Base-by-base conservation (phyloP, 83 land plant species). In the Diphasiastrum complanatum region DNA sequence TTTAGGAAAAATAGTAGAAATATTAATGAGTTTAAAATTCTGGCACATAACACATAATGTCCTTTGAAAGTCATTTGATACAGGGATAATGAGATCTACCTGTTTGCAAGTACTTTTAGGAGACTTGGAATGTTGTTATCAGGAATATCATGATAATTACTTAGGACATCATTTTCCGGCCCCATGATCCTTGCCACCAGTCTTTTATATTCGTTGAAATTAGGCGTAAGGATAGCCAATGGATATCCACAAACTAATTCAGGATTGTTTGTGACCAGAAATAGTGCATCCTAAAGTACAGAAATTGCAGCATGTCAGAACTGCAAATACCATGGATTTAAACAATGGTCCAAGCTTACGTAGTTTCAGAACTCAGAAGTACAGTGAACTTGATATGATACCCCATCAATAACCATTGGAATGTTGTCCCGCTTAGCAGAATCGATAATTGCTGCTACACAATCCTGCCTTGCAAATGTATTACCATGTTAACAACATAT, bases 71-170 rank as follows among this genome's bases (percentile, higher is more conserved):
- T 18, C 63, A 60, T 27, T 3, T 19, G 22, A 64, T 43, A 61
- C 43, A 47, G 27, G 41, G 25, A 24, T 27, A 22, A 36, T 48
- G 45, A 37, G 23, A 14, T 49, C 22, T 75, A 91, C 97, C 64
- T 37, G 69, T 67, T 68, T 43, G 90, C 82, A 47, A 92, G 85
- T 45, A 75, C 66, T 38, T 71, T 65, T 45, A 92, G 72, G 51
- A 83, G 85, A 40, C 60, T 67, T 32, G 74, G 29, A 27, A 72
- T 77, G 51, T 85, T 83, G 49, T 81, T 65, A 29, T 78, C 78
- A 50, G 70, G 35, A 2, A 81, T 77, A 50, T 79, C 87, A 67
- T 68, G 47, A 25, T 47, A 46, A 16, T 61, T 47, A 29, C 33
- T 43, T 41, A 66, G 45, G 34, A 4, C 50, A 20, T 48, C 58